These are phyloP conservation scores for Xylariaceae sp. DNA, from an alignment of 2,329 filamentous ascomycete species.

Conservation along the genomic window DNA sequence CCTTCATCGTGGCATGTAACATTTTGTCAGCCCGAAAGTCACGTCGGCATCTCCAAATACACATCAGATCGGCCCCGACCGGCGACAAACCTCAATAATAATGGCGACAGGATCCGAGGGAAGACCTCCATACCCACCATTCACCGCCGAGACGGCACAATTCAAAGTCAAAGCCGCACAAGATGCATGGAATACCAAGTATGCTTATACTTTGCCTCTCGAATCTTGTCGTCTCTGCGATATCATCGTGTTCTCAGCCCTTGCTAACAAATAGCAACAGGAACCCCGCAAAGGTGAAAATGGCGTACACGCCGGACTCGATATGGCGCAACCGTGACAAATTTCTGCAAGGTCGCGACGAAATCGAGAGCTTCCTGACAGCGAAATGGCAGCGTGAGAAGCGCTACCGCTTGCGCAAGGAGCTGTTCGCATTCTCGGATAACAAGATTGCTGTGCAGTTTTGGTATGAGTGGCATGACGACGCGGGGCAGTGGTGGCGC, in stretches of 20 bases:
- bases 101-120: constrained; percentile 24
- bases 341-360: constrained; percentile 66
- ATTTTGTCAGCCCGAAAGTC: too few relatives aligned
- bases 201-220: constrained; percentile 17
- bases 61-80: background rate
- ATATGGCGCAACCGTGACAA: constrained; percentile 75
- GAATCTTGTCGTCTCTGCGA: background rate
- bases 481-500: constrained; percentile 73
- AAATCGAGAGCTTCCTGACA: constrained; percentile 64
- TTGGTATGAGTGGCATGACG: constrained; percentile 80
- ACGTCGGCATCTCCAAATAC: too few relatives aligned
- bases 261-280: constrained; percentile 34
- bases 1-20: too few relatives aligned
- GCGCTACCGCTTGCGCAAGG: constrained; percentile 73
- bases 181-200: constrained; percentile 77
- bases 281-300: constrained; percentile 60
- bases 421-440: constrained; percentile 73
- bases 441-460: constrained; percentile 78
- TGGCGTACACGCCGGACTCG: constrained; percentile 70
- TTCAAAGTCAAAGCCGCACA: constrained; percentile 82
- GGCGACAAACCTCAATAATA: background rate
- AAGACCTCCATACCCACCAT: constrained; percentile 60
- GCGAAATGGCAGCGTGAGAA: constrained; percentile 72
- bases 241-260: background rate
- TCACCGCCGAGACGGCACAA: constrained; percentile 65